phyloP scores from a whole-genome alignment of 768 basidiomycete genomes.

The Collybia sordida region DNA sequence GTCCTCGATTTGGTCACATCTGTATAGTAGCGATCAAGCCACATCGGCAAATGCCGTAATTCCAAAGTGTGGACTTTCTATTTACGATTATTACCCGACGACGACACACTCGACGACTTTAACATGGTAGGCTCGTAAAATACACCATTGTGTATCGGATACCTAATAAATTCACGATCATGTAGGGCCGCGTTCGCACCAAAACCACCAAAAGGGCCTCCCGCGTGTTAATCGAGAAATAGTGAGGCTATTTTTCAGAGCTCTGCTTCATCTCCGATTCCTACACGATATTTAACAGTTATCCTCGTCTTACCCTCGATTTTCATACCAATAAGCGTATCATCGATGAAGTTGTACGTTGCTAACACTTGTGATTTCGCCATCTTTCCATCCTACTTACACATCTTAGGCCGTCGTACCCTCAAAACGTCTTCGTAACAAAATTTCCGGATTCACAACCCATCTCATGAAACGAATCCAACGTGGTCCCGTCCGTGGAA shows the following conservation, averaged over 20 bases:
- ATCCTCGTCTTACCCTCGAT: conserved; percentile 98
- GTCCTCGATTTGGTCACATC: conserved; percentile 25
- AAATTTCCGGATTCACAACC: conserved; percentile 99
- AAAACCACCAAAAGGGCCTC: conserved; percentile 99
- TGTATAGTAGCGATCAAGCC: conserved; percentile 42
- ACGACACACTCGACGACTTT: conserved; percentile 26
- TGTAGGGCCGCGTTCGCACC: conserved; percentile 97
- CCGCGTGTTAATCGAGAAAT: conserved; percentile 99
- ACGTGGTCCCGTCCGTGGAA: conserved; percentile 96
- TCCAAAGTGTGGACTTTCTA: too few relatives aligned
- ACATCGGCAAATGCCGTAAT: conserved; percentile 36
- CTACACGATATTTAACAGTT: conserved; percentile 47
- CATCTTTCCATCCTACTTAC: not conserved
- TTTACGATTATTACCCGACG: not conserved
- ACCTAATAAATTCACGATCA: not conserved
- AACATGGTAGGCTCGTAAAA: conserved; percentile 48
- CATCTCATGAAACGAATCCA: conserved; percentile 99
- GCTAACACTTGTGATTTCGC: not conserved
- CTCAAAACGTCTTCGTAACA: conserved; percentile 99
- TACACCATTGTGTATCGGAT: too few relatives aligned
- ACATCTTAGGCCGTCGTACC: conserved; percentile 78
- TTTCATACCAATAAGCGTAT: conserved; percentile 99
- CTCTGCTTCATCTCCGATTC: not conserved
- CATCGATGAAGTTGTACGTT: conserved; percentile 89
- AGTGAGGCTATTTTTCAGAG: conserved; percentile 50